These are phyloP conservation scores for Claviceps sp. DNA, from an alignment of 2,329 filamentous ascomycete species.

Conservation along the genomic window DNA sequence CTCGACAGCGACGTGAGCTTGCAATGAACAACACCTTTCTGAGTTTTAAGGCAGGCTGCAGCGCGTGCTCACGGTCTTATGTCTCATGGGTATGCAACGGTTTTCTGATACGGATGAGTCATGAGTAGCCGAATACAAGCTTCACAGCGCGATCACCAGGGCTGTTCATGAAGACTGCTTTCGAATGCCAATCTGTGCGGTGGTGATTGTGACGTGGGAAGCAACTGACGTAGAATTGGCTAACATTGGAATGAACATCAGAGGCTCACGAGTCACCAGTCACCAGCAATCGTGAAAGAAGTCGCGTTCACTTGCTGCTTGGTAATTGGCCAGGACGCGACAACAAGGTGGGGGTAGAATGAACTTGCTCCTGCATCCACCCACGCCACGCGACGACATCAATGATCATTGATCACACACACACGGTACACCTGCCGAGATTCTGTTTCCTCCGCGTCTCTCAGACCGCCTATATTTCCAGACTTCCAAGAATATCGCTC, in stretches of 20 bases:
- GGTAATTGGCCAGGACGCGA: conserved; percentile 1
- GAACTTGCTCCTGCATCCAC: not conserved
- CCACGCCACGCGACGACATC: not conserved
- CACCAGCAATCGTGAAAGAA: not conserved
- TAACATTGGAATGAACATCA: not conserved
- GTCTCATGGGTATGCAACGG: too few relatives aligned
- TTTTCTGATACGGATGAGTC: too few relatives aligned
- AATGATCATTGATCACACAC: not conserved
- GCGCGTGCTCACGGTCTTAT: too few relatives aligned
- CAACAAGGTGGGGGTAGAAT: not conserved
- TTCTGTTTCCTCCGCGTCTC: not conserved
- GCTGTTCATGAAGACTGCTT: too few relatives aligned
- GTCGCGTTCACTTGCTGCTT: not conserved
- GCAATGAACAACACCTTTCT: too few relatives aligned
- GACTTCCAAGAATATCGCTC: not conserved
- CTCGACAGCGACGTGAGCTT: too few relatives aligned
- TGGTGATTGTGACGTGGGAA: too few relatives aligned
- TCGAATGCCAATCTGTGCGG: too few relatives aligned
- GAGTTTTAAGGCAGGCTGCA: too few relatives aligned
- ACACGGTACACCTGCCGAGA: not conserved
- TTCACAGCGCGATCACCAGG: too few relatives aligned
- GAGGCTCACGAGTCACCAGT: not conserved
- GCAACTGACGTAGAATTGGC: too few relatives aligned
- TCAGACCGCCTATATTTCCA: not conserved
- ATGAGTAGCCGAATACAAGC: too few relatives aligned